phyloP scores from a whole-genome alignment of 2,329 filamentous ascomycete genomes.

The Calonectria crousiana region DNA sequence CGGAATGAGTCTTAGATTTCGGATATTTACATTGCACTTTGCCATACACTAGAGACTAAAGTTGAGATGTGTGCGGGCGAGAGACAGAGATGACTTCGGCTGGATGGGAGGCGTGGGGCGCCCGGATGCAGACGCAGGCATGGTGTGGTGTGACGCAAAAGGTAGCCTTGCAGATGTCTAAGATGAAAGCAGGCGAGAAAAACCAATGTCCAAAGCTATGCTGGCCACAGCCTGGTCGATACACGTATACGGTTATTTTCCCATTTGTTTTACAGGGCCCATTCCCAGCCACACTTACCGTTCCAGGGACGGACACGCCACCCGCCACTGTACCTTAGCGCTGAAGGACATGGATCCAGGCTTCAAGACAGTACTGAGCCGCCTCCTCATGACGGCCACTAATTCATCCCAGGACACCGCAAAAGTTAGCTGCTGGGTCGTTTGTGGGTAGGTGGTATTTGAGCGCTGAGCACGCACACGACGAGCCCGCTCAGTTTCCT shows the following conservation, averaged over 20 bases:
- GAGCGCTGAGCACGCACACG: constrained; percentile 10
- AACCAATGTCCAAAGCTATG: background rate
- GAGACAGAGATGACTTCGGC: background rate
- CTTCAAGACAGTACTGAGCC: constrained; percentile 20
- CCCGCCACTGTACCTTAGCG: constrained; percentile 10
- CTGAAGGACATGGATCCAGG: background rate
- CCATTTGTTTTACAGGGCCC: background rate
- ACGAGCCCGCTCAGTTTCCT: constrained; percentile 11
- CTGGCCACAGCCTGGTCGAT: constrained; percentile 1
- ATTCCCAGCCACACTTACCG: constrained; percentile 23
- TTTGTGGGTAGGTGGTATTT: constrained; percentile 3
- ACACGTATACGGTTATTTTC: constrained; percentile 12
- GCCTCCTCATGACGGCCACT: constrained; percentile 44
- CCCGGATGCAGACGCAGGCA: background rate
- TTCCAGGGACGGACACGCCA: constrained; percentile 5
- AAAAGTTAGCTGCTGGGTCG: background rate
- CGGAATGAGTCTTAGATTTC: background rate
- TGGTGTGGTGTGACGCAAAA: constrained; percentile 26
- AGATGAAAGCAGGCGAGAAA: constrained; percentile 14
- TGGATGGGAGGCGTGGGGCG: background rate
- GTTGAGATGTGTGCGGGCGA: background rate
- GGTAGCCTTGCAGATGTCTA: constrained; percentile 10
- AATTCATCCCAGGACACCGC: constrained; percentile 34
- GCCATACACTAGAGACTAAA: background rate
- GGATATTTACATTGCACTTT: background rate